Evolutionary conservation across 202 grass and related monocot genomes (phyloP).

Genomic region (Zoysia matrella): DNA sequence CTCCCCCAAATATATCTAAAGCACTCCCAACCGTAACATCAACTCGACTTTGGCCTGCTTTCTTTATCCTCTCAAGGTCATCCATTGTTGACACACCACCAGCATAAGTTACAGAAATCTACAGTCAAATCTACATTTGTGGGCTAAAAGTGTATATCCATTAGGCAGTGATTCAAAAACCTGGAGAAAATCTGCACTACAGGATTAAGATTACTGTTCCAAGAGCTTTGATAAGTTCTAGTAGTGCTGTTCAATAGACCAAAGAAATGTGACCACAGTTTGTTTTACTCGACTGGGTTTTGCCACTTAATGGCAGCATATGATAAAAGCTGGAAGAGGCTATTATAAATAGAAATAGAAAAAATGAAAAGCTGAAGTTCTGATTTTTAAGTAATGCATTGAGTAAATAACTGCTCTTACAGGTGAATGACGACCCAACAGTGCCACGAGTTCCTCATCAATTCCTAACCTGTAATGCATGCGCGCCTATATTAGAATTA

Average conservation of each 20-base stretch:
- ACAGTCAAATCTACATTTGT: slow-evolving; percentile 7
- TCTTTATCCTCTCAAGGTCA: slow-evolving; percentile 88
- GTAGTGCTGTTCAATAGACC: slow-evolving; percentile 10
- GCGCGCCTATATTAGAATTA: slow-evolving; percentile 38
- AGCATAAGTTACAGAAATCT: slow-evolving; percentile 90
- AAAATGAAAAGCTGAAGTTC: not conserved
- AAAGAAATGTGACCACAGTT: slow-evolving; percentile 10
- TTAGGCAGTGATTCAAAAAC: slow-evolving; percentile 2
- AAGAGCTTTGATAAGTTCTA: not conserved
- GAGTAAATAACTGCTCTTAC: slow-evolving; percentile 48
- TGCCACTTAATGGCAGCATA: not conserved
- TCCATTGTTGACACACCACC: slow-evolving; percentile 84
- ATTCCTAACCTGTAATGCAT: slow-evolving; percentile 73
- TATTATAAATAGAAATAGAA: not conserved
- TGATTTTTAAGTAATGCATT: not conserved
- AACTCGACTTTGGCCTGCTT: slow-evolving; percentile 65
- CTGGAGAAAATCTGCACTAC: not conserved
- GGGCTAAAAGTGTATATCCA: not conserved
- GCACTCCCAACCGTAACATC: slow-evolving; percentile 87
- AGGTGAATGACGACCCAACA: slow-evolving; percentile 77
- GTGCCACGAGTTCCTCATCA: slow-evolving; percentile 83
- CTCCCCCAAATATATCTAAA: no score
- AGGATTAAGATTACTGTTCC: not conserved
- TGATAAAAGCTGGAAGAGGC: not conserved
- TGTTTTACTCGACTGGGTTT: not conserved